Percentiles rank a stretch among this genome's conserved stretches.
Evolutionary conservation across 2,329 filamentous ascomycete genomes (phyloP).

Genomic region (Arthrobotrys entomopaga): DNA sequence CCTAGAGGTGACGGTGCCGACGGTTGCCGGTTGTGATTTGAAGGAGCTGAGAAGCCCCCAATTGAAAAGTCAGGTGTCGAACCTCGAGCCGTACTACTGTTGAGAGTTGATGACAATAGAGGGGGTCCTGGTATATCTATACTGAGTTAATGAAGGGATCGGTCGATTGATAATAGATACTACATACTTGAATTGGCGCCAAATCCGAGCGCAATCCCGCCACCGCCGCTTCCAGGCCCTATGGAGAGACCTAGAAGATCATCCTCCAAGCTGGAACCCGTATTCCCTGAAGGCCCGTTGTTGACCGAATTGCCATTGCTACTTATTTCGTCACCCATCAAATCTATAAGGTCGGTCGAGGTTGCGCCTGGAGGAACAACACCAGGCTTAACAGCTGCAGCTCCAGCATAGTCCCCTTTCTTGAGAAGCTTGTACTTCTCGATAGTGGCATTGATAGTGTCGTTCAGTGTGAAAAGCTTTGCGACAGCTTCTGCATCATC

Average conservation of each 20-base stretch:
- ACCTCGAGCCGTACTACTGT: slow-evolving; percentile 69
- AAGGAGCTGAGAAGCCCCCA: slow-evolving; percentile 44
- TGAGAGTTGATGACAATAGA: slow-evolving; percentile 72
- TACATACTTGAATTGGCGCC: slow-evolving; percentile 74
- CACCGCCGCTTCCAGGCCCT: slow-evolving; percentile 71
- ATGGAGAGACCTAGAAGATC: slow-evolving; percentile 90
- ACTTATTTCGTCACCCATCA: slow-evolving; percentile 87
- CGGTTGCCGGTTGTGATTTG: slow-evolving; percentile 53
- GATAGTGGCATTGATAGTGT: slow-evolving; percentile 96
- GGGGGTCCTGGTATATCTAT: slow-evolving; percentile 72
- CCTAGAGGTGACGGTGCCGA: slow-evolving; percentile 61
- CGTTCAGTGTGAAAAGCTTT: slow-evolving; percentile 95
- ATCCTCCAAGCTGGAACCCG: slow-evolving; percentile 77
- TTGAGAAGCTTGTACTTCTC: slow-evolving; percentile 96
- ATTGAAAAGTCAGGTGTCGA: slow-evolving; percentile 56
- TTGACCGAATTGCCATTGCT: slow-evolving; percentile 66
- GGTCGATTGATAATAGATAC: neutral
- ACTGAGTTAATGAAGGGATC: slow-evolving; percentile 57
- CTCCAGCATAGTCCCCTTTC: slow-evolving; percentile 88
- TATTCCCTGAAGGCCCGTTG: slow-evolving; percentile 61
- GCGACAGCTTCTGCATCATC: slow-evolving; percentile 96
- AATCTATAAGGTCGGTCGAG: slow-evolving; percentile 59
- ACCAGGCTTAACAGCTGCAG: slow-evolving; percentile 79
- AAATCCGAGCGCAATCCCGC: slow-evolving; percentile 85
- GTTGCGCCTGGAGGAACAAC: slow-evolving; percentile 73